Evolutionary conservation across 305 asterid species (phyloP).

Genomic region (Fraxinus xanthoxyloides): DNA sequence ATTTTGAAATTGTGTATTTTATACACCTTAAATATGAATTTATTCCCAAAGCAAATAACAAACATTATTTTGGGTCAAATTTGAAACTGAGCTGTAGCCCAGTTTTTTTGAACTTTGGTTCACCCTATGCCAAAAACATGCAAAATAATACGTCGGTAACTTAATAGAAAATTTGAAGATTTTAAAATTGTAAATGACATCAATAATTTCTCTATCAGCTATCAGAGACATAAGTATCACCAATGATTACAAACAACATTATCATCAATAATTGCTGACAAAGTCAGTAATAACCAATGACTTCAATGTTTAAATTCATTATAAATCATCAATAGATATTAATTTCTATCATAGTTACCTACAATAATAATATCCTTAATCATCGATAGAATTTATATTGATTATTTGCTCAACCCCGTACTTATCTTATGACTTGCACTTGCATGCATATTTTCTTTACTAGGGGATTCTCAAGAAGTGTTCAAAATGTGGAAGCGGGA

Average conservation of each 20-base stretch:
- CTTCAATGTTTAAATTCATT: no score
- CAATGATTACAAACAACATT: no score
- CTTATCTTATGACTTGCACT: neutral
- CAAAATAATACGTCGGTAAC: no score
- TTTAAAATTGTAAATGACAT: no score
- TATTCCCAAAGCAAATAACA: neutral
- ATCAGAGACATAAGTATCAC: no score
- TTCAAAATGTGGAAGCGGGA: neutral
- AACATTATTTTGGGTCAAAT: neutral
- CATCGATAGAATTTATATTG: neutral
- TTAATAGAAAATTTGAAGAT: no score
- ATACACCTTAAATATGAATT: no score
- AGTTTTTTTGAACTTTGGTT: neutral
- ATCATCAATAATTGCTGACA: no score
- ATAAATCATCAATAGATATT: no score
- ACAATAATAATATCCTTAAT: neutral
- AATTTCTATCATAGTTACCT: neutral
- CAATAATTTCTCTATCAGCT: no score
- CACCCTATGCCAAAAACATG: neutral
- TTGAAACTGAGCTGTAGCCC: neutral
- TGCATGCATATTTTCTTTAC: neutral
- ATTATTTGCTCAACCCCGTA: neutral
- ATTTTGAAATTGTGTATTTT: no score
- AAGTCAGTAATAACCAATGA: no score
- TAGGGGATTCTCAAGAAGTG: neutral